phyloP scores from a whole-genome alignment of 495 filamentous ascomycete species.

The Tirmania nivea region DNA sequence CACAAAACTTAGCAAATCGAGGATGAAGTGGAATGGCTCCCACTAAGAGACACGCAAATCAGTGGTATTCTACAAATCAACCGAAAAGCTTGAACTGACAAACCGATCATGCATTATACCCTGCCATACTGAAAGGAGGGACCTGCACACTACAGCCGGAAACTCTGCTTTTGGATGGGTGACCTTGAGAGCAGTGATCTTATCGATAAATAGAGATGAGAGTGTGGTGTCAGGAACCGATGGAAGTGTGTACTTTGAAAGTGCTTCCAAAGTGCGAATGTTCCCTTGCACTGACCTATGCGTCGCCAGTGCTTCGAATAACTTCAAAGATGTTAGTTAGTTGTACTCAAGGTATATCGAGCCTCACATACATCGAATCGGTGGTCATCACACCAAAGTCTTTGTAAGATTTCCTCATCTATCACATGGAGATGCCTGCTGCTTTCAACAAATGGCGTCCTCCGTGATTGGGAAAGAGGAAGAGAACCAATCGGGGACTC shows the following conservation, averaged over 20 bases:
- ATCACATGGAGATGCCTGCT: conserved; percentile 7
- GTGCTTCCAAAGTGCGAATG: conserved; percentile 33
- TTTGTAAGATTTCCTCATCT: conserved; percentile 17
- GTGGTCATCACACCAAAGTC: conserved; percentile 20
- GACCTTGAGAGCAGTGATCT: conserved; percentile 22
- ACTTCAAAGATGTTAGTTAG: too few species aligned
- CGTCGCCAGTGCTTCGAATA: conserved; percentile 3
- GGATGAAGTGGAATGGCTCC: conserved; percentile 34
- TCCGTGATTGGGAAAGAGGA: conserved; percentile 28
- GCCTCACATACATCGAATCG: conserved; percentile 19
- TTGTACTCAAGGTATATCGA: too few species aligned
- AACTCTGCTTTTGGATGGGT: conserved; percentile 25
- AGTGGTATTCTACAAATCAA: not conserved
- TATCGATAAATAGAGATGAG: conserved; percentile 36
- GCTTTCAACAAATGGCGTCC: not conserved
- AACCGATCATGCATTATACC: conserved; percentile 38
- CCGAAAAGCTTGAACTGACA: conserved; percentile 15
- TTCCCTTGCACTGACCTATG: conserved; percentile 29
- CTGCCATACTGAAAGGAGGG: conserved; percentile 38
- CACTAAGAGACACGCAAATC: conserved; percentile 21
- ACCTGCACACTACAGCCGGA: conserved; percentile 29
- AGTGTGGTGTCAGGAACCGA: conserved; percentile 31
- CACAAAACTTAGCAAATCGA: conserved; percentile 33
- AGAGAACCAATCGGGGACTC: conserved; percentile 33
- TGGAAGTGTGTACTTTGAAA: conserved; percentile 31